These are phyloP conservation scores for Carpinus fangiana DNA, from an alignment of 306 rosid species.

Conservation along the genomic window DNA sequence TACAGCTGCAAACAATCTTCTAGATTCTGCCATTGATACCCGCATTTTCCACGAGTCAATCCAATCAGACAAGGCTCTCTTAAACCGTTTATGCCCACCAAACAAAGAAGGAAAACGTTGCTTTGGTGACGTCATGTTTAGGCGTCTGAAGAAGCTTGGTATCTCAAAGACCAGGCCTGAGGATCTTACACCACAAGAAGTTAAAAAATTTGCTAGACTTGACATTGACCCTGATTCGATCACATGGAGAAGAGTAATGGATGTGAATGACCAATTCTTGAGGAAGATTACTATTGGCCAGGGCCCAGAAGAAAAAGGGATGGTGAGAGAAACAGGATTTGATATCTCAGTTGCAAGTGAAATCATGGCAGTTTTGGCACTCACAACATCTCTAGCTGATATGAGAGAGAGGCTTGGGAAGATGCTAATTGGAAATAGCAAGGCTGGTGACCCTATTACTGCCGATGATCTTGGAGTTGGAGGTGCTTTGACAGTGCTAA, in stretches of 20 bases:
- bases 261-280: conserved; percentile 85
- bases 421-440: conserved; percentile 95
- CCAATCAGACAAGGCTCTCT: conserved; percentile 93
- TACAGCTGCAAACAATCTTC: conserved; percentile 95
- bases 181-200: conserved; percentile 85
- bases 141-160: conserved; percentile 77
- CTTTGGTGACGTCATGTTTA: conserved; percentile 75
- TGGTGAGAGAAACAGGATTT: conserved; percentile 96
- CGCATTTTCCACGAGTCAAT: conserved; percentile 87
- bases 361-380: conserved; percentile 99
- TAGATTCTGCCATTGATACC: conserved; percentile 97
- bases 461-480: conserved; percentile 98
- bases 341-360: conserved; percentile 98
- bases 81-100: conserved; percentile 88
- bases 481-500: conserved; percentile 91
- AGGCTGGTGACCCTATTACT: conserved; percentile 82
- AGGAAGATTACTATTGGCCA: conserved; percentile 90
- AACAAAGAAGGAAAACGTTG: conserved; percentile 87
- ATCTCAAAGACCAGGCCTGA: conserved; percentile 85
- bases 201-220: conserved; percentile 83
- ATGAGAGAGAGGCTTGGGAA: conserved; percentile 97
- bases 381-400: conserved; percentile 84
- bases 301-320: conserved; percentile 98
- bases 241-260: conserved; percentile 99
- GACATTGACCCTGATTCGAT: conserved; percentile 82